Percentiles rank a stretch among this genome's conserved stretches.
phyloP scores from a whole-genome alignment of 208 protist species.

The Acanthamoeba lenticulata region DNA sequence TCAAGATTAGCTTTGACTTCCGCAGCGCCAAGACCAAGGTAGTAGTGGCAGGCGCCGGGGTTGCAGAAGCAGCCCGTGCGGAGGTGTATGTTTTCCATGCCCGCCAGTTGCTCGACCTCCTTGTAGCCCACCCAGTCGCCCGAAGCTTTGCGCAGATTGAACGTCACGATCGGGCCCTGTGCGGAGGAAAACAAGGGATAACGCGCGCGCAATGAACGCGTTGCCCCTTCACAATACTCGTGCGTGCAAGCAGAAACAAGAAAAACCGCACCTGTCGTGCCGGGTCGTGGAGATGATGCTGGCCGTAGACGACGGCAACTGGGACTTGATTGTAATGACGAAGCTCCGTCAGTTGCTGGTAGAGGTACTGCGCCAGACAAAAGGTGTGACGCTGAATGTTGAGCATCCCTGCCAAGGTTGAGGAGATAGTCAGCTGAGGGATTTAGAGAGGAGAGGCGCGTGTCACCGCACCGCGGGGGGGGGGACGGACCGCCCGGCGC shows the following conservation, averaged over 20 bases:
- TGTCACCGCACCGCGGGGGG: not conserved
- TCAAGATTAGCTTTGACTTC: constrained; percentile 65
- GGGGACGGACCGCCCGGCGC: not conserved
- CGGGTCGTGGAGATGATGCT: not conserved
- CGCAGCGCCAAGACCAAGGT: constrained; percentile 77
- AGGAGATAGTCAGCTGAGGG: not conserved
- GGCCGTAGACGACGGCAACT: constrained; percentile 71
- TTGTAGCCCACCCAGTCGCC: constrained; percentile 80
- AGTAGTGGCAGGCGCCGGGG: constrained; percentile 87
- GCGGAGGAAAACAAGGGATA: not conserved
- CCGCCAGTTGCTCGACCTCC: constrained; percentile 82
- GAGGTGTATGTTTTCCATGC: constrained; percentile 79
- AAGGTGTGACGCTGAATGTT: constrained; percentile 76
- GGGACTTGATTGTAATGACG: constrained; percentile 72
- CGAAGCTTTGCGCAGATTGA: constrained; percentile 80
- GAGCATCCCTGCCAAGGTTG: constrained; percentile 56
- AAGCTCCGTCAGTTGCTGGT: constrained; percentile 48
- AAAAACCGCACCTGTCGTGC: not conserved
- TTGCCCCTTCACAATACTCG: not conserved
- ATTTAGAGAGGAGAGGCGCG: not conserved
- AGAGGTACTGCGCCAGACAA: constrained; percentile 70
- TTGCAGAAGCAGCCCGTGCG: constrained; percentile 87
- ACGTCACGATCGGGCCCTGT: constrained; percentile 78
- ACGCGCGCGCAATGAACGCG: not conserved
- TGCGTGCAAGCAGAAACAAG: not conserved